Conservation (phyloP, 2,329 filamentous ascomycete species). For the Alternaria sp. region DNA sequence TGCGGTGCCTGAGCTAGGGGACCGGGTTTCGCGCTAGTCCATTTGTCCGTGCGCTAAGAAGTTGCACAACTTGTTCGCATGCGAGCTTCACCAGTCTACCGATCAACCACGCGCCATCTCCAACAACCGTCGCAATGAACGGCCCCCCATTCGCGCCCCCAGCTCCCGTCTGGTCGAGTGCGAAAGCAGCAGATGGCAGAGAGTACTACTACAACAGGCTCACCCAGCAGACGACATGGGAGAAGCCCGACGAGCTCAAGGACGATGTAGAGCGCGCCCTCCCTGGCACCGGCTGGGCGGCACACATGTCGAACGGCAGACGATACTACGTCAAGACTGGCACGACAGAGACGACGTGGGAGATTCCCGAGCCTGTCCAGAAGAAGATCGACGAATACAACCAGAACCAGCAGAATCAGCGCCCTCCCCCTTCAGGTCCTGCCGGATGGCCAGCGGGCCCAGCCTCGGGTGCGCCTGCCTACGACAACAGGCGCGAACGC, state of each 20-base stretch:
- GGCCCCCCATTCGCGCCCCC: constrained; percentile 56
- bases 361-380: constrained; percentile 75
- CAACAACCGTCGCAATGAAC: constrained; percentile 61
- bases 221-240: constrained; percentile 92
- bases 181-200: constrained; percentile 80
- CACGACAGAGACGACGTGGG: constrained; percentile 92
- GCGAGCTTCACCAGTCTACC: constrained; percentile 4
- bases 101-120: constrained; percentile 11
- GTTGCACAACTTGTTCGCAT: constrained; percentile 10
- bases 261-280: constrained; percentile 82
- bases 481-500: constrained; percentile 45
- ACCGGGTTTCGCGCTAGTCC: neutral
- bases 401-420: constrained; percentile 53
- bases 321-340: constrained; percentile 96
- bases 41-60: constrained; percentile 9
- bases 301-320: constrained; percentile 79
- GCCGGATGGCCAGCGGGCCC: constrained; percentile 69
- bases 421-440: constrained; percentile 50
- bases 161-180: constrained; percentile 74
- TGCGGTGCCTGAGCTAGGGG: constrained; percentile 17
- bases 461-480: constrained; percentile 50
- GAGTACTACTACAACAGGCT: constrained; percentile 89
- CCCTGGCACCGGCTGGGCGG: constrained; percentile 87
- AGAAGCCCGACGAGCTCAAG: constrained; percentile 91
- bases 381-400: constrained; percentile 83